Base-by-base conservation (phyloP, 1,284 basidiomycete genomes). In the Salmacisia buchloeana region DNA sequence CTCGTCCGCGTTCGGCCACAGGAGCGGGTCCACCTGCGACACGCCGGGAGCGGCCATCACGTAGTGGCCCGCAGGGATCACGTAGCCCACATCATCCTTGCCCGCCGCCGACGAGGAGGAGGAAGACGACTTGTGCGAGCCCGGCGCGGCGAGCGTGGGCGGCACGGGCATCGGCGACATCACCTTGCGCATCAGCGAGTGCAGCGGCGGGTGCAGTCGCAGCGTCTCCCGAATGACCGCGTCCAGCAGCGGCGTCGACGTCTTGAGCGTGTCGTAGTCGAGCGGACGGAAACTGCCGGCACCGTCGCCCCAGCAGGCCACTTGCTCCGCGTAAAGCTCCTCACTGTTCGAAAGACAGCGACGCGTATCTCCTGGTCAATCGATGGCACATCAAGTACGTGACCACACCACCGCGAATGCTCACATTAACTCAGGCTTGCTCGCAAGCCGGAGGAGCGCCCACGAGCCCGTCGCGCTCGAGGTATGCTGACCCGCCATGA, bases 401-500 rank as follows among this genome's bases (percentile, higher is more conserved):
- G n/a, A n/a, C n/a, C n/a, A n/a, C n/a, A n/a, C n/a, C n/a, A n/a
- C n/a, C n/a, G n/a, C n/a, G n/a, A 13, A 1, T 5, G 85, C 87
- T 76, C 76, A 91, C 89, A 86, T 87, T 66, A 94, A 76, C 29
- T 92, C 87, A 1, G 86, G 86, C 62, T 88, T 84, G 69, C 86
- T 83, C n/a, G 92, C 94, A 23, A 98, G 81, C 74, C 96, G 91
- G 57, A 97, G 85, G 41, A 98, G 83, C 1, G 89, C 81, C 96
- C 96, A 99, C 3, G 91, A 88, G 27, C 87, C 87, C 10, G 92
- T 91, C 0, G 94, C 90, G 21, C 92, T 94, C 72, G 89, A 91
- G 0, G 96, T 99, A 83, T 98, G 96, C 82, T 99, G 96, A 29
- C 96, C 96, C 41, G 94, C 94, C 80, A 82, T 81, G n/a, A 82